phyloP scores from a whole-genome alignment of 2,329 filamentous ascomycete species.

The Pestalotiopsis sp. region DNA sequence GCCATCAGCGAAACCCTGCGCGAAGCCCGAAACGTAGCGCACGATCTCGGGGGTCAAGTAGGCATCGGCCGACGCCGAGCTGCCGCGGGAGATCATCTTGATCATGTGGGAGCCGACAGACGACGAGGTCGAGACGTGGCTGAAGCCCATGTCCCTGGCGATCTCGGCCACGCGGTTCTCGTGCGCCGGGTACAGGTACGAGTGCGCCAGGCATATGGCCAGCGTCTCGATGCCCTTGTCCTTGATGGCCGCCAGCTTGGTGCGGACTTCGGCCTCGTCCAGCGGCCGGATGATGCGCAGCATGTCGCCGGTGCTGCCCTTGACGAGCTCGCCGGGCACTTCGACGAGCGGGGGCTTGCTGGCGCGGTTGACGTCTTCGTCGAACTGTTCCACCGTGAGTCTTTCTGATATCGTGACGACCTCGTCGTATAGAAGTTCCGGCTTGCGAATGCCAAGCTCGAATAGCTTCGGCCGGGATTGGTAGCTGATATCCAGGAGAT shows the following conservation, averaged over 20 bases:
- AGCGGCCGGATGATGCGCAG: conserved; percentile 29
- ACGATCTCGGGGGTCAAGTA: conserved; percentile 77
- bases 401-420: conserved; percentile 5
- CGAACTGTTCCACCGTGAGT: conserved; percentile 11
- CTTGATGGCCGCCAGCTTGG: background rate
- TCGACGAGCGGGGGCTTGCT: conserved; percentile 17
- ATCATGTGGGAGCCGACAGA: conserved; percentile 57
- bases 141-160: conserved; percentile 45
- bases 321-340: conserved; percentile 19
- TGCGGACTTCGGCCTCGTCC: background rate
- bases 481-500: conserved; percentile 8
- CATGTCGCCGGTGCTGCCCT: conserved; percentile 3
- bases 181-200: conserved; percentile 52
- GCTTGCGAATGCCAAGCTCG: conserved; percentile 5
- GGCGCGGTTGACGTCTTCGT: conserved; percentile 11
- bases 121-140: background rate
- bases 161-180: conserved; percentile 38
- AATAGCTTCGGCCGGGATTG: conserved; percentile 7
- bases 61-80: conserved; percentile 73
- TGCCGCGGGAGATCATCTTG: conserved; percentile 72
- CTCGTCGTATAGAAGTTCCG: conserved; percentile 8
- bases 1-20: conserved; percentile 30
- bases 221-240: background rate
- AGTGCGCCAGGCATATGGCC: conserved; percentile 7
- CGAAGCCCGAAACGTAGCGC: conserved; percentile 61